These are phyloP conservation scores for Arthroderma sp. DNA, from an alignment of 2,329 filamentous ascomycete genomes.

Conservation along the genomic window DNA sequence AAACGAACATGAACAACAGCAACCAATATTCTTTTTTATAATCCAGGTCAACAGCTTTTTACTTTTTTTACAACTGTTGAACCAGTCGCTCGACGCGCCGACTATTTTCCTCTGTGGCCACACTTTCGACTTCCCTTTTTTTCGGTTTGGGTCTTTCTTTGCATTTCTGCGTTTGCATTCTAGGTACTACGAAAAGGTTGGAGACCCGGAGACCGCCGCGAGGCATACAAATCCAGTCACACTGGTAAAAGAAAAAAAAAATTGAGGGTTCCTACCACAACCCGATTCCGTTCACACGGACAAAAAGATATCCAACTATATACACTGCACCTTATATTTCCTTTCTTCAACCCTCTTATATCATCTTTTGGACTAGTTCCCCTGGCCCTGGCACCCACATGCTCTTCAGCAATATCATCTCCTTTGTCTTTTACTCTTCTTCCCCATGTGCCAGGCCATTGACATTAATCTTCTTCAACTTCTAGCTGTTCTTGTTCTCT, in stretches of 20 bases:
- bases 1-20: not conserved
- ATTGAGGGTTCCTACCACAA: not conserved
- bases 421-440: too few relatives aligned
- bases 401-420: too few relatives aligned
- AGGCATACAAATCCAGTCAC: conserved; percentile 1
- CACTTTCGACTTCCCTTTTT: not conserved
- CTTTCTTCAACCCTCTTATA: too few relatives aligned
- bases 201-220: conserved; percentile 8
- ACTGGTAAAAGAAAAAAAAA: not conserved
- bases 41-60: conserved; percentile 3
- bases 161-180: conserved; percentile 1
- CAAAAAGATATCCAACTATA: conserved; percentile 8
- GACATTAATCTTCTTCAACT: too few relatives aligned
- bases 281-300: conserved; percentile 8
- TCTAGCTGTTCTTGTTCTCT: too few relatives aligned
- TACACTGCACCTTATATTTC: conserved; percentile 7
- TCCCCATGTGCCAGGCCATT: too few relatives aligned
- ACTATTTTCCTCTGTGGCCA: too few relatives aligned
- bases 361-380: too few relatives aligned
- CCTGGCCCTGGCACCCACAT: too few relatives aligned
- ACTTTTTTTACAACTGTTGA: conserved; percentile 8
- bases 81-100: not conserved
- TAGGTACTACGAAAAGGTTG: not conserved
- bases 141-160: not conserved
- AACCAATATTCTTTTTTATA: conserved; percentile 8